phyloP scores from a whole-genome alignment of 805 yeast species.

The Clavispora vitiphila region DNA sequence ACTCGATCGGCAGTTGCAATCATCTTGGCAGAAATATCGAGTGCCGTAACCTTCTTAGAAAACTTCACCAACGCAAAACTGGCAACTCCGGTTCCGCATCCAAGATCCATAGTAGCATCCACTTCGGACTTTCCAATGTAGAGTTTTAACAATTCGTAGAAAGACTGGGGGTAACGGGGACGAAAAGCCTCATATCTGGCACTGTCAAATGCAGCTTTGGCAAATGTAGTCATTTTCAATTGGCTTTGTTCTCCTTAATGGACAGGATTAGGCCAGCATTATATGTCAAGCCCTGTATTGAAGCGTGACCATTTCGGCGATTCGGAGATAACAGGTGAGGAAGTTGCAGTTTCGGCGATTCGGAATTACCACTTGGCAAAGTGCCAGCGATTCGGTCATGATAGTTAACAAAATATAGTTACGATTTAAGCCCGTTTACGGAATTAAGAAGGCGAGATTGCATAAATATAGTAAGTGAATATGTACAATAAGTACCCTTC shows the following conservation, averaged over 20 bases:
- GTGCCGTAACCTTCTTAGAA: conserved; percentile 36
- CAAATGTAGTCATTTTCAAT: conserved; percentile 11
- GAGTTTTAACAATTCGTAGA: conserved; percentile 25
- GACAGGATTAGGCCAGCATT: background rate
- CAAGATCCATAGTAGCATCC: conserved; percentile 33
- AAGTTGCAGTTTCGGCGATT: too few species aligned
- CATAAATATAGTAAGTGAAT: too few species aligned
- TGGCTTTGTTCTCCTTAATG: background rate
- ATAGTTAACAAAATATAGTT: too few species aligned
- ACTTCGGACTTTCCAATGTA: conserved; percentile 20
- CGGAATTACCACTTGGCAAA: too few species aligned
- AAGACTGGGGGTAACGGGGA: conserved; percentile 37
- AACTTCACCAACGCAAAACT: conserved; percentile 39
- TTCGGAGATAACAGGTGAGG: background rate
- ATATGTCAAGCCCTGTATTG: background rate
- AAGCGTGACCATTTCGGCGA: background rate
- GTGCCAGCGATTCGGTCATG: too few species aligned
- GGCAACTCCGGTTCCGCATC: conserved; percentile 54
- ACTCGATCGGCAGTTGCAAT: conserved; percentile 36
- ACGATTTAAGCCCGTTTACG: too few species aligned
- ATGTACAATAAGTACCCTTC: too few species aligned
- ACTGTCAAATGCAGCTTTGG: conserved; percentile 11
- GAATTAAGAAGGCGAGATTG: too few species aligned
- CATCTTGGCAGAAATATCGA: conserved; percentile 47
- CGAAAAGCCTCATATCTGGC: conserved; percentile 29